Base-by-base conservation (phyloP, 2,329 filamentous ascomycete species). In the Fusarium sterilihyphosum region DNA sequence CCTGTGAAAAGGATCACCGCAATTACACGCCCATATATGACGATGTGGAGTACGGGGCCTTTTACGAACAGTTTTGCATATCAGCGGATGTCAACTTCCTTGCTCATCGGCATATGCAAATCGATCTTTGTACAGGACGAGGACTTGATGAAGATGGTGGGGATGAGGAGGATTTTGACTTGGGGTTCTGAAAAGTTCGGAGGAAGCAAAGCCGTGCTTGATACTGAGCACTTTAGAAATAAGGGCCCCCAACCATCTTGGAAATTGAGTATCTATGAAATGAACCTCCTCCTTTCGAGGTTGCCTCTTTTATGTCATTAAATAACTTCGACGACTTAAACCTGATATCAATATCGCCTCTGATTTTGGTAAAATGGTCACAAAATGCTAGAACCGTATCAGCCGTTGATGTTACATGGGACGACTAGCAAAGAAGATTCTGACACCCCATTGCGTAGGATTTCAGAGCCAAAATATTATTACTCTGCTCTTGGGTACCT, bases 301-400 rank as follows among this genome's bases (percentile, higher is more conserved):
- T n/a, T 33, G 1, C 16, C 22, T n/a, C 3, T n/a, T 18, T 13
- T 5, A 18, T n/a, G 5, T 33, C 13, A 3, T 18, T 33, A 1
- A 50, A 7, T 33, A 13, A 22, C 4, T 50, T 18, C 8, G 29
- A n/a, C 0, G 22, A 7, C 22, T 10, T 1, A 50, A 33, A 0
- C 5, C 5, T n/a, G 8, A 35, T 12, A 24, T 24, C 3, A 7
- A 9, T 24, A 10, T 11, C 4, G 3, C 3, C 49, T 2, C 11
- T 35, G 12, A 0, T 35, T 24, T 10, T 52, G 17, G 6, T 24
- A 11, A 7, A 7, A 18, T 35, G 11, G 2, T 14, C 11, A 24
- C 12, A 18, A n/a, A 18, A 18, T 18, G 22, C 16, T 10, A 9
- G 29, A n/a, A n/a, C 8, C 1, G 14, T 13, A 10, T 20, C 22